Evolutionary conservation across 1,284 basidiomycete genomes (phyloP).

Genomic region (Kalmanozyma brasiliensis): DNA sequence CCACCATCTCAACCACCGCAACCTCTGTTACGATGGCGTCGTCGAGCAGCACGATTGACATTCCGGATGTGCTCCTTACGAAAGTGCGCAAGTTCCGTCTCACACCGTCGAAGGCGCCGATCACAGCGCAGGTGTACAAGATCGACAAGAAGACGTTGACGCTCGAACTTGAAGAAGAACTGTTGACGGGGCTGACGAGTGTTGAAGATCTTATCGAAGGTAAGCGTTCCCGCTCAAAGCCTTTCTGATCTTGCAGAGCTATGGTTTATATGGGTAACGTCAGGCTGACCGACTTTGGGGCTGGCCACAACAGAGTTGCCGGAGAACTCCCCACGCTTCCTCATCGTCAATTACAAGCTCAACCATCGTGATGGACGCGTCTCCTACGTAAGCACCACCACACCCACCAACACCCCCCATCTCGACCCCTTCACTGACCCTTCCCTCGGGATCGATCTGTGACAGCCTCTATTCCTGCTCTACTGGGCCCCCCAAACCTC

Average conservation of each 20-base stretch:
- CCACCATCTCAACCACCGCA: neutral
- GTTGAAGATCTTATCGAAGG: slow-evolving; percentile 62
- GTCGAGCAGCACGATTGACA: slow-evolving; percentile 57
- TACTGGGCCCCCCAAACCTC: slow-evolving; percentile 64
- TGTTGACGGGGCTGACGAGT: slow-evolving; percentile 21
- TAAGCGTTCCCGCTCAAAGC: too few relatives aligned
- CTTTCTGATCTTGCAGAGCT: too few relatives aligned
- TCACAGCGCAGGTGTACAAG: slow-evolving; percentile 57
- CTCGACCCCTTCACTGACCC: neutral
- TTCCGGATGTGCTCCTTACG: slow-evolving; percentile 42
- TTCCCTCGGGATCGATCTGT: too few relatives aligned
- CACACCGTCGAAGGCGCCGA: slow-evolving; percentile 29
- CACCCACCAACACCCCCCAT: neutral
- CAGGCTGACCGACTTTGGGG: too few relatives aligned
- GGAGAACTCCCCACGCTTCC: slow-evolving; percentile 86
- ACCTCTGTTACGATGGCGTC: slow-evolving; percentile 4
- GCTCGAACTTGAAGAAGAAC: slow-evolving; percentile 60
- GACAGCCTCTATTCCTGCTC: slow-evolving; percentile 28
- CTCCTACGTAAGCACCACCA: slow-evolving; percentile 72
- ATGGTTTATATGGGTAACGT: too few relatives aligned
- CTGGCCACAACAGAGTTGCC: slow-evolving; percentile 90
- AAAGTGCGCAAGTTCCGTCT: slow-evolving; percentile 56
- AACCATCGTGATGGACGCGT: slow-evolving; percentile 83
- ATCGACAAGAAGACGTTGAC: slow-evolving; percentile 60
- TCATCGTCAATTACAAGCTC: slow-evolving; percentile 84